Base-by-base conservation (phyloP, 2,329 filamentous ascomycete species). In the Drechslerella dactyloides region DNA sequence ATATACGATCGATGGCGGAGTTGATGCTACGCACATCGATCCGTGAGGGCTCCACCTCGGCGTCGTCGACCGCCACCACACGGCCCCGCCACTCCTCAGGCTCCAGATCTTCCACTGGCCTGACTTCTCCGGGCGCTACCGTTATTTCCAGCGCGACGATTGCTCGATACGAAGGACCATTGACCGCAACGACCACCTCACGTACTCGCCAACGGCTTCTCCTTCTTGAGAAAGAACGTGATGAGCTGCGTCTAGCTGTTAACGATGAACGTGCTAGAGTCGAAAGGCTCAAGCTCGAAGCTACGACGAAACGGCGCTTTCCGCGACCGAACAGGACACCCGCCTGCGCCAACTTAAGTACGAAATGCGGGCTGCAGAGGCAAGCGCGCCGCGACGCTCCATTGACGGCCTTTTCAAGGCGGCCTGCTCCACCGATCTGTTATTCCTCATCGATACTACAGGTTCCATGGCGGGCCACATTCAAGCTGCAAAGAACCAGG, bases 381-480 rank as follows among this genome's bases (percentile, higher is more conserved):
- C 40, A 11, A 48, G 69, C n/a, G 35, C 46, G 4, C 57, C 70
- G 66, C 69, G 24, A 66, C 76, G 55, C 70, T 30, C 74, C 2
- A 76, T 74, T 2, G 46, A 46, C 2, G 78, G 78, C 5, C 65
- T 81, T 15, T 80, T 80, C 74, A 78, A 78, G 59, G 51, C 62
- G 1, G 76, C 76, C 1, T 80, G 78, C 62, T 77, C 79, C 0
- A 80, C 78, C 2, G 80, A 81, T 53, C 23, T 81, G 35, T 58
- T 81, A 0, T 81, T 81, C 53, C 76, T 81, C 24, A 78, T 81
- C 7, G 80, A 81, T 62, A 79, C 78, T 0, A 81, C 80, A 0
- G 64, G 63, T 0, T 81, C 80, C 0, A 81, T 81, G 80, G 5
- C 15, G 0, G 33, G 58, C 0, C 77, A 78, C 55, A 79, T 81